These are phyloP conservation scores for Phytophthora pini DNA, from an alignment of 352 stramenopile genomes.

Conservation along the genomic window DNA sequence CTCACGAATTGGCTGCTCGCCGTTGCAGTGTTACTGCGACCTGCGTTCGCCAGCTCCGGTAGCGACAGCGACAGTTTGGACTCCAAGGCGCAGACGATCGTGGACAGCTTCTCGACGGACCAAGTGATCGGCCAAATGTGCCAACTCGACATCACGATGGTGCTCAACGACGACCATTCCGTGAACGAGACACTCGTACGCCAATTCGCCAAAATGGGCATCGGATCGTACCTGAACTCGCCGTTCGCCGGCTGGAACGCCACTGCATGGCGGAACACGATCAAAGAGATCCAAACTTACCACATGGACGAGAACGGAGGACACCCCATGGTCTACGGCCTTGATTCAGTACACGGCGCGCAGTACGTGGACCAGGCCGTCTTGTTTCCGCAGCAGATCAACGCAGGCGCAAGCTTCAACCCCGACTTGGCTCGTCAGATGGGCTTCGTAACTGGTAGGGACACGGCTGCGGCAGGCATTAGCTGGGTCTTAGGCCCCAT, in stretches of 20 bases:
- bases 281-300: slow-evolving; percentile 75
- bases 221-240: slow-evolving; percentile 90
- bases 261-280: slow-evolving; percentile 60
- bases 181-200: slow-evolving; percentile 32
- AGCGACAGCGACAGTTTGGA: slow-evolving; percentile 14
- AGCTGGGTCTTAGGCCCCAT: slow-evolving; percentile 90
- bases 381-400: slow-evolving; percentile 91
- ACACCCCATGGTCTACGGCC: slow-evolving; percentile 80
- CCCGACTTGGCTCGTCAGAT: slow-evolving; percentile 55
- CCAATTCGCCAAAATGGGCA: slow-evolving; percentile 66
- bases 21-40: slow-evolving; percentile 7
- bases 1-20: slow-evolving; percentile 11
- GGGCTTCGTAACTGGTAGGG: slow-evolving; percentile 72
- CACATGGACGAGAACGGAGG: slow-evolving; percentile 66
- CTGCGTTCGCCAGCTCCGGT: slow-evolving; percentile 3
- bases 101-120: slow-evolving; percentile 29
- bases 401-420: slow-evolving; percentile 89
- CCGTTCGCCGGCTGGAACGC: slow-evolving; percentile 46
- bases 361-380: slow-evolving; percentile 83
- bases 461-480: slow-evolving; percentile 86
- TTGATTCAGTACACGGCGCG: slow-evolving; percentile 90
- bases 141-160: slow-evolving; percentile 86
- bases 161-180: slow-evolving; percentile 51
- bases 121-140: slow-evolving; percentile 89
- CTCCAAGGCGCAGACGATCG: slow-evolving; percentile 27